Percentiles rank a stretch among this genome's conserved stretches.
These are phyloP conservation scores for Talaromyces atroroseus DNA, from an alignment of 2,329 filamentous ascomycete species.

Conservation along the genomic window DNA sequence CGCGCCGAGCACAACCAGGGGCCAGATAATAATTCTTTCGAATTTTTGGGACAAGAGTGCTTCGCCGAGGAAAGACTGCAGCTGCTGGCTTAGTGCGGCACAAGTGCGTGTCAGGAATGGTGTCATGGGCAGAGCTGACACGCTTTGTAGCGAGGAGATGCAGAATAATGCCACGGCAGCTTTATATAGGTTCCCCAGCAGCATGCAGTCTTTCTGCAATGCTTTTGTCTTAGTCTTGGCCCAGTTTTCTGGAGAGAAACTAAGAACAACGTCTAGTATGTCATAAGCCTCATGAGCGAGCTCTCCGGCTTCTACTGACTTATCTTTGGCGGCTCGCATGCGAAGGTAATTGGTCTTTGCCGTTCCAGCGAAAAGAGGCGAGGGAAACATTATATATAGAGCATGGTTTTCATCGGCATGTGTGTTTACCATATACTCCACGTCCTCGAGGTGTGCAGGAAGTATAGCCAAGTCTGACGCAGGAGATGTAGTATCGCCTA, in stretches of 20 bases:
- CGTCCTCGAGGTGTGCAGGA: not conserved
- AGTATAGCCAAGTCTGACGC: not conserved
- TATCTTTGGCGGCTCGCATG: slow-evolving; percentile 13
- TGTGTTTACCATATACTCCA: not conserved
- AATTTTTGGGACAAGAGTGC: not conserved
- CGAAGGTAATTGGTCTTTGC: slow-evolving; percentile 21
- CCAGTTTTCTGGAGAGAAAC: slow-evolving; percentile 28
- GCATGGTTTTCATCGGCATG: not conserved
- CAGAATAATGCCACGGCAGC: slow-evolving; percentile 32
- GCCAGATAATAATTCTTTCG: slow-evolving; percentile 30
- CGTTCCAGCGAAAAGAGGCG: not conserved
- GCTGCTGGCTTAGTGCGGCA: not conserved
- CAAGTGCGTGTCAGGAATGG: slow-evolving; percentile 9
- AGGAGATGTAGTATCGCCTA: not conserved
- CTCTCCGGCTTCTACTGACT: not conserved
- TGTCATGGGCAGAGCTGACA: slow-evolving; percentile 23
- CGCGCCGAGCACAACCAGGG: slow-evolving; percentile 33
- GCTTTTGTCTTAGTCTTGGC: slow-evolving; percentile 17
- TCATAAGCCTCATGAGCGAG: slow-evolving; percentile 17
- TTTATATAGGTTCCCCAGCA: slow-evolving; percentile 28
- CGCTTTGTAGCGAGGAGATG: slow-evolving; percentile 33
- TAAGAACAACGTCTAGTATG: slow-evolving; percentile 24
- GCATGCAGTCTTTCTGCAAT: slow-evolving; percentile 21
- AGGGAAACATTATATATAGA: not conserved
- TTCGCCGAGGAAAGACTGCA: not conserved